Conservation (phyloP, 2,329 filamentous ascomycete genomes). For the Pseudonectria buxi region DNA sequence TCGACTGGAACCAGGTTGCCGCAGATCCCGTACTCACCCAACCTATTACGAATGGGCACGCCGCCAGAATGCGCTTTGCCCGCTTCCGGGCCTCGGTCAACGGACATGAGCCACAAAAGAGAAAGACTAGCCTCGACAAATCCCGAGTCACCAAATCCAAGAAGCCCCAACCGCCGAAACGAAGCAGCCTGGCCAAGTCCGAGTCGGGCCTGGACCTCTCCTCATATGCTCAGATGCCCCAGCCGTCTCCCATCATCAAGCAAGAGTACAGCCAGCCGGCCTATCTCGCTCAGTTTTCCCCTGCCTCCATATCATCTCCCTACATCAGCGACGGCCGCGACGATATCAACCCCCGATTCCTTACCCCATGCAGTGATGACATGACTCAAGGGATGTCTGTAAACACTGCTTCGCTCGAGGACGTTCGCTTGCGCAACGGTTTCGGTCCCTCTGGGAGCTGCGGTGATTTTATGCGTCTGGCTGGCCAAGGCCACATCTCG, state of each 20-base stretch:
- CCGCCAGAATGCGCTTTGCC: slow-evolving; percentile 54
- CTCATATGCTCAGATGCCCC: slow-evolving; percentile 24
- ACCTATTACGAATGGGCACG: slow-evolving; percentile 53
- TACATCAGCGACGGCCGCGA: slow-evolving; percentile 30
- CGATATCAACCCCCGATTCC: slow-evolving; percentile 35
- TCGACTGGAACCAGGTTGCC: slow-evolving; percentile 54
- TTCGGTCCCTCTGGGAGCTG: slow-evolving; percentile 22
- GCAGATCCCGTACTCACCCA: slow-evolving; percentile 46
- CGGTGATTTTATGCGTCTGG: slow-evolving; percentile 22
- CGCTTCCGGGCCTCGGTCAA: slow-evolving; percentile 43
- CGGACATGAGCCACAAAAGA: slow-evolving; percentile 41
- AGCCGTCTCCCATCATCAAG: slow-evolving; percentile 26
- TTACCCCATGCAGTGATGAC: slow-evolving; percentile 52
- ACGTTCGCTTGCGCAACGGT: slow-evolving; percentile 19
- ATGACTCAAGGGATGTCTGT: slow-evolving; percentile 23
- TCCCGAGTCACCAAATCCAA: slow-evolving; percentile 40
- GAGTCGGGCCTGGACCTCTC: slow-evolving; percentile 28
- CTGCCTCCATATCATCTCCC: slow-evolving; percentile 31
- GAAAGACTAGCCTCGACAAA: slow-evolving; percentile 37
- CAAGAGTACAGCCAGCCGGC: slow-evolving; percentile 28
- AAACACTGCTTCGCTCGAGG: slow-evolving; percentile 24
- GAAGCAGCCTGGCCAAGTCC: slow-evolving; percentile 33
- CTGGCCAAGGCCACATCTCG: slow-evolving; percentile 21
- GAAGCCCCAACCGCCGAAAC: slow-evolving; percentile 27
- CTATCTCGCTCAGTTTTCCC: slow-evolving; percentile 29